Conservation (phyloP, 306 rosid genomes). For the Lithocarpus polystachyus region DNA sequence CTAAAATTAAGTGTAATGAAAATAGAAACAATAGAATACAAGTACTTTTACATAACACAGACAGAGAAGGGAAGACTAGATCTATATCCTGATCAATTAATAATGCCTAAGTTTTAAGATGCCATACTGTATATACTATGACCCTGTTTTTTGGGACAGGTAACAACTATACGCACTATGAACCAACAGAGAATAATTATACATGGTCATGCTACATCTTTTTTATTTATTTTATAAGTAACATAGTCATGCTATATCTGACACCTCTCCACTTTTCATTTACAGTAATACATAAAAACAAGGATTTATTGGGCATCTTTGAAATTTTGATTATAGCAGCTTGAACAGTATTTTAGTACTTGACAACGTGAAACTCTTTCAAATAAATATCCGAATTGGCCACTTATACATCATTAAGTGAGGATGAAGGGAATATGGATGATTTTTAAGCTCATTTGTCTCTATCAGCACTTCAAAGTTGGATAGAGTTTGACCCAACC, state of each 20-base stretch:
- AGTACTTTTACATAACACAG: background rate
- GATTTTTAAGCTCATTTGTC: too few relatives aligned
- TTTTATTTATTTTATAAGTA: too few relatives aligned
- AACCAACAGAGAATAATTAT: background rate
- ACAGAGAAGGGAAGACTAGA: background rate
- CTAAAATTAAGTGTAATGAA: background rate
- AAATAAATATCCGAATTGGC: background rate
- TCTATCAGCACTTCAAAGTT: too few relatives aligned
- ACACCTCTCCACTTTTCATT: background rate
- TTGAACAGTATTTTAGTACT: background rate
- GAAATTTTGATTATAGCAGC: background rate
- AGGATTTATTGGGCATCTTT: background rate
- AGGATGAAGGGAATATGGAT: background rate
- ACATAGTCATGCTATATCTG: background rate
- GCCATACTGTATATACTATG: background rate
- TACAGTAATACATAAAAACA: background rate
- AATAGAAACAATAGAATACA: background rate
- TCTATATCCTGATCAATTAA: background rate
- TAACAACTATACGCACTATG: background rate
- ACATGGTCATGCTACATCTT: background rate
- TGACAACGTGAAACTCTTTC: background rate
- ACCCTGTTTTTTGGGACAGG: background rate
- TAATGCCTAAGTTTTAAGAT: background rate
- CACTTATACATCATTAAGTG: background rate
- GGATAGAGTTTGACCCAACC: too few relatives aligned